Evolutionary conservation across 306 rosid genomes (phyloP).

Genomic region (Glycine tomentella): DNA sequence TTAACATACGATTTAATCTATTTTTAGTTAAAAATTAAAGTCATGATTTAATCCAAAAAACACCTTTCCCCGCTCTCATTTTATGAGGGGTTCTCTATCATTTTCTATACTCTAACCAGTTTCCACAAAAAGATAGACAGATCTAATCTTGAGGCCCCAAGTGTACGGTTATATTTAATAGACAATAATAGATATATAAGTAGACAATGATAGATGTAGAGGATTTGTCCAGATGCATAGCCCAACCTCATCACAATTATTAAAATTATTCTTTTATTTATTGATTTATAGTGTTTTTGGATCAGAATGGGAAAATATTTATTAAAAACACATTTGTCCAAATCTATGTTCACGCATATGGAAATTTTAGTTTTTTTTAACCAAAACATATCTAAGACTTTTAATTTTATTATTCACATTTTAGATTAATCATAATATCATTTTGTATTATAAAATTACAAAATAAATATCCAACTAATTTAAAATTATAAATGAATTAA

Average conservation of each 20-base stretch:
- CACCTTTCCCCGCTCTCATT: neutral
- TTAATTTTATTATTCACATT: too few species aligned
- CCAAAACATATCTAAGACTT: too few species aligned
- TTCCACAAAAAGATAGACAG: neutral
- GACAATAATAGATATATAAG: neutral
- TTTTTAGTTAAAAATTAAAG: neutral
- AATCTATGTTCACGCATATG: too few species aligned
- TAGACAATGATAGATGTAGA: constrained; percentile 2
- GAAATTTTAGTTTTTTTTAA: too few species aligned
- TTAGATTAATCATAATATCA: too few species aligned
- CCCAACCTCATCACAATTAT: constrained; percentile 25
- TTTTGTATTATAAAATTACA: too few species aligned
- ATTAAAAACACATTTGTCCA: too few species aligned
- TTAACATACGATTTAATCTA: neutral
- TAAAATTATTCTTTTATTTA: neutral
- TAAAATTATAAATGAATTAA: too few species aligned
- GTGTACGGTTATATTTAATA: neutral
- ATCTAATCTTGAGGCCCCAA: neutral
- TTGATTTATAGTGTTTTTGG: neutral
- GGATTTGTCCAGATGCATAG: constrained; percentile 1
- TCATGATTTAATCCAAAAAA: neutral
- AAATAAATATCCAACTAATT: too few species aligned
- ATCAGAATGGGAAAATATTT: neutral
- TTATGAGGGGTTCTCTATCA: neutral
- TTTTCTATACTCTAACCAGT: neutral